Base-by-base conservation (phyloP, 1,284 basidiomycete genomes). In the Boletellus deceptivus region DNA sequence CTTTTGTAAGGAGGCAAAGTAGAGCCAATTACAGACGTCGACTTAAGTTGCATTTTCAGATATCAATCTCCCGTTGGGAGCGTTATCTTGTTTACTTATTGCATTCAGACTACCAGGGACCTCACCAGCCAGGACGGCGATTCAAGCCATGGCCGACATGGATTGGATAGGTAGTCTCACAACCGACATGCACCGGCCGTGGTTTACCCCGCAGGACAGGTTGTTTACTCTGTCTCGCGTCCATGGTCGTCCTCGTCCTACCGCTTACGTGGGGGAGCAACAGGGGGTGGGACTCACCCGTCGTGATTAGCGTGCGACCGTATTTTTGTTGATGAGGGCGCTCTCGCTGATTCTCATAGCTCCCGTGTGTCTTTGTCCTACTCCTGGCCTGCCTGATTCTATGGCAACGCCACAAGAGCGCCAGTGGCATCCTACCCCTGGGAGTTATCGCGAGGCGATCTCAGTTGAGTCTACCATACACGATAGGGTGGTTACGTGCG, bases 31-130 rank as follows among this genome's bases (percentile, higher is more conserved):
- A 4, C 44, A 27, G 34, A 34, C 24, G 31, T 41, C 16, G 13
- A 36, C 17, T 53, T 14, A 50, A 13, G 13, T 18, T 31, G 18
- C 2, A 11, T 39, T 34, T 34, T 33, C 33, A 59, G 50, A 59
- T 20, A 51, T 59, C 17, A 57, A 57, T 47, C 17, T 59, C 6
- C 57, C 57, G 3, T 24, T 59, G 14, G 48, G 57, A 16, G 41
- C 43, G 3, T 38, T 53, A 29, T 50, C 54, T 20, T 44, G 24
- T 20, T 39, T 49, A 43, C 40, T 51, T 18, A 45, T 51, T 10
- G 14, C 36, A 20, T 36, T 50, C 20, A 38, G 44, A 13, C 29
- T 50, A 20, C 50, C 54, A 55, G 44, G 18, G n/a, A 18, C 13
- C 16, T 20, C 41, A 11, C 37, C 34, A 10, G 13, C 33, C 11